Evolutionary conservation across 345 rosid species (phyloP).

Genomic region (Lumnitzera littorea): DNA sequence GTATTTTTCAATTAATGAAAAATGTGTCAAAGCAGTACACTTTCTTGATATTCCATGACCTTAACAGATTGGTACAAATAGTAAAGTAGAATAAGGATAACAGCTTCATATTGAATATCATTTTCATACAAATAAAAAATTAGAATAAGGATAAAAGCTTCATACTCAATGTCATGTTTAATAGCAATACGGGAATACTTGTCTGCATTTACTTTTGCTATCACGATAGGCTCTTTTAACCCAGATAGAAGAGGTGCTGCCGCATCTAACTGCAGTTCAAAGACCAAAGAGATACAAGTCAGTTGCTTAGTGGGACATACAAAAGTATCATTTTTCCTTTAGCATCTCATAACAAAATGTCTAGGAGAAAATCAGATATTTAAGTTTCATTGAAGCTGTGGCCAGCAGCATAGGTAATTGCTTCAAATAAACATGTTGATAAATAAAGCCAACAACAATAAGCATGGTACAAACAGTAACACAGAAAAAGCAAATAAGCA

Average conservation of each 20-base stretch:
- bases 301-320: not conserved
- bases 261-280: conserved; percentile 61
- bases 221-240: conserved; percentile 63
- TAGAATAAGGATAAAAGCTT: conserved; percentile 1
- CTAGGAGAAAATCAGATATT: too few relatives aligned
- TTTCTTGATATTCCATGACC: not conserved
- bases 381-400: too few relatives aligned
- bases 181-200: conserved; percentile 55
- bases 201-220: conserved; percentile 87
- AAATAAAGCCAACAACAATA: not conserved
- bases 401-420: too few relatives aligned
- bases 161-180: conserved; percentile 82
- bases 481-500: not conserved
- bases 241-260: conserved; percentile 77
- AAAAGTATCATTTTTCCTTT: too few relatives aligned
- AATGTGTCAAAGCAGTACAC: too few relatives aligned
- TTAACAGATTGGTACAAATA: not conserved
- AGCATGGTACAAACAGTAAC: not conserved
- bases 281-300: not conserved
- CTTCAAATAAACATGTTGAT: too few relatives aligned
- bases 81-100: not conserved
- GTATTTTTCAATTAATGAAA: too few relatives aligned
- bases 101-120: not conserved
- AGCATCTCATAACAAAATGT: too few relatives aligned
- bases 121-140: not conserved